phyloP scores from a whole-genome alignment of 208 protist species.

The Trypanosoma brucei region DNA sequence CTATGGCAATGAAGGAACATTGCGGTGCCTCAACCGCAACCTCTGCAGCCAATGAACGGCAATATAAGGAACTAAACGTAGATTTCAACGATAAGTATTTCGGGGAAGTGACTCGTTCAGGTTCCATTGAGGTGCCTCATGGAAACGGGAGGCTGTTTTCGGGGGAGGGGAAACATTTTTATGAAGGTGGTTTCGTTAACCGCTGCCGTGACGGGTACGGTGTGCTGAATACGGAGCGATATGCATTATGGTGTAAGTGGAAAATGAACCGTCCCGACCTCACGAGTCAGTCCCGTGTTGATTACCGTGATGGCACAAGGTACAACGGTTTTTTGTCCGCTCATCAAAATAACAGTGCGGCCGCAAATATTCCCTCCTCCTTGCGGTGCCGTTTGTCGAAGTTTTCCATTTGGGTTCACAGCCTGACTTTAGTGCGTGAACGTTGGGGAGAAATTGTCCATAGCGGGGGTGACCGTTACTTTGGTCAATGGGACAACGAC shows the following conservation, averaged over 20 bases:
- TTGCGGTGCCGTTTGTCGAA: constrained; percentile 27
- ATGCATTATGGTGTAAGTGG: constrained; percentile 68
- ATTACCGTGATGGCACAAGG: constrained; percentile 50
- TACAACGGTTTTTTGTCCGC: constrained; percentile 57
- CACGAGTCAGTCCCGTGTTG: constrained; percentile 38
- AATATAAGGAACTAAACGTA: constrained; percentile 23
- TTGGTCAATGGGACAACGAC: constrained; percentile 75
- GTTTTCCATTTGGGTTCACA: constrained; percentile 60
- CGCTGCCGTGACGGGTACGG: constrained; percentile 70
- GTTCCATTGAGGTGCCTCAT: constrained; percentile 46
- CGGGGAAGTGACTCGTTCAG: constrained; percentile 34
- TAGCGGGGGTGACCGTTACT: constrained; percentile 57
- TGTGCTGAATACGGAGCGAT: constrained; percentile 41
- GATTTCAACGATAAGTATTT: constrained; percentile 62
- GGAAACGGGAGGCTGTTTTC: constrained; percentile 59
- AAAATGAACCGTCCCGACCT: constrained; percentile 66
- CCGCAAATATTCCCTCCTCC: constrained; percentile 4
- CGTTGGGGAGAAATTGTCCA: constrained; percentile 68
- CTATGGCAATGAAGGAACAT: not conserved
- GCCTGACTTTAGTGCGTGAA: constrained; percentile 26
- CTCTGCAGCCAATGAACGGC: not conserved
- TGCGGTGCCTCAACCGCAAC: not conserved
- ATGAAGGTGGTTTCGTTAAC: constrained; percentile 67
- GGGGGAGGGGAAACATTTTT: constrained; percentile 31
- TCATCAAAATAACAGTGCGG: constrained; percentile 13